phyloP scores from a whole-genome alignment of 2,329 filamentous ascomycete species.

The Hypoxylon sp. region DNA sequence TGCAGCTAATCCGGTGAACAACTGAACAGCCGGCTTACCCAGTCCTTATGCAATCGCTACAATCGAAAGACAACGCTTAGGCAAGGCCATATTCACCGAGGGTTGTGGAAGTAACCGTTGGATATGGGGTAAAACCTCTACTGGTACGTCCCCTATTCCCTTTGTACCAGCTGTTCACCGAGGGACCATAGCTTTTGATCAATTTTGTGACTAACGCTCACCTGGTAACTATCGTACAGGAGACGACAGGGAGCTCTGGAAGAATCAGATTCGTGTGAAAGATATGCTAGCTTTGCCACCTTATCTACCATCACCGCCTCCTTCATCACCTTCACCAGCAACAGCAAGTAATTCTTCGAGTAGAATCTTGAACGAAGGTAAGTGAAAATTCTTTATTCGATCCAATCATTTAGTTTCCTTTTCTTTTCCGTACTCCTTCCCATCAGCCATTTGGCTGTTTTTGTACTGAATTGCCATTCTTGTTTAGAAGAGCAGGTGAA shows the following conservation, averaged over 20 bases:
- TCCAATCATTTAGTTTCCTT: neutral
- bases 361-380: neutral
- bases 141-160: neutral
- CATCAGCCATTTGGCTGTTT: neutral
- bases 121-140: neutral
- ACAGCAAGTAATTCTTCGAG: neutral
- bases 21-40: neutral
- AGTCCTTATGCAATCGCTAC: neutral
- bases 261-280: neutral
- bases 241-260: neutral
- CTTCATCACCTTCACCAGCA: neutral
- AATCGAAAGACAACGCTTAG: neutral
- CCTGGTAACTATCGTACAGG: neutral
- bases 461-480: constrained; percentile 3
- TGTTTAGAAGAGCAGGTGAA: neutral
- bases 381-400: neutral
- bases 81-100: neutral
- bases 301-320: neutral
- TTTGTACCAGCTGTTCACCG: neutral
- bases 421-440: neutral
- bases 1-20: neutral
- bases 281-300: neutral
- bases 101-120: neutral
- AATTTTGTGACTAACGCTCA: neutral
- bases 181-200: neutral